Base-by-base conservation (phyloP, 2,329 filamentous ascomycete species). In the Hypoxylon sp. region DNA sequence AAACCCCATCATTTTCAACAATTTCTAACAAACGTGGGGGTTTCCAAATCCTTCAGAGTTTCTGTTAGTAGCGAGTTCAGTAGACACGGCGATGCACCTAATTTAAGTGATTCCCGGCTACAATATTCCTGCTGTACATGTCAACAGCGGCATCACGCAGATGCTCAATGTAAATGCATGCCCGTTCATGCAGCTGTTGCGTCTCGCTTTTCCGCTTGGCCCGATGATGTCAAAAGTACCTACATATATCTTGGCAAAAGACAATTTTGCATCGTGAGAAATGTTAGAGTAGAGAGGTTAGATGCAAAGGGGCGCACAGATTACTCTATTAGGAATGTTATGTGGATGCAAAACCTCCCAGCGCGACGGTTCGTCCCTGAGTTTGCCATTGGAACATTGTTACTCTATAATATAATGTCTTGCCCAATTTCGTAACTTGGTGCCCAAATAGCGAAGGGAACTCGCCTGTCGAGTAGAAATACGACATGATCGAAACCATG, bases 381-480 rank as follows among this genome's bases (percentile, higher is more conserved):
- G 52, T 60, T 63, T 65, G 43, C 41, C 30, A 61, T 49, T 62
- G 52, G 13, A 57, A 38, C 50, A 38, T 23, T 61, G 38, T 56
- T 43, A 61, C 62, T 63, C 52, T 56, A 43, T 32, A 60, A 63
- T 61, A 56, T 48, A 49, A 60, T 45, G 52, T 46, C 41, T 62
- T 43, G 57, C 60, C 60, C 65, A 63, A 70, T 67, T 65, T 59
- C 64, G 58, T 60, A 57, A 63, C 58, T 66, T 68, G 61, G 21
- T 65, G 68, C 68, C 65, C 59, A 68, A 68, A 68, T 61, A 41
- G 49, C 57, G 51, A 64, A 56, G 38, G 38, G 56, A 9, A 56
- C 34, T 36, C 19, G 45, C 30, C 43, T 55, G 30, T 45, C 28
- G 62, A 34, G 28, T 60, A 51, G 38, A 51, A 60, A 69, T 71